Evolutionary conservation across 179 eudicot species (phyloP).

Genomic region (Beta macrorhiza): DNA sequence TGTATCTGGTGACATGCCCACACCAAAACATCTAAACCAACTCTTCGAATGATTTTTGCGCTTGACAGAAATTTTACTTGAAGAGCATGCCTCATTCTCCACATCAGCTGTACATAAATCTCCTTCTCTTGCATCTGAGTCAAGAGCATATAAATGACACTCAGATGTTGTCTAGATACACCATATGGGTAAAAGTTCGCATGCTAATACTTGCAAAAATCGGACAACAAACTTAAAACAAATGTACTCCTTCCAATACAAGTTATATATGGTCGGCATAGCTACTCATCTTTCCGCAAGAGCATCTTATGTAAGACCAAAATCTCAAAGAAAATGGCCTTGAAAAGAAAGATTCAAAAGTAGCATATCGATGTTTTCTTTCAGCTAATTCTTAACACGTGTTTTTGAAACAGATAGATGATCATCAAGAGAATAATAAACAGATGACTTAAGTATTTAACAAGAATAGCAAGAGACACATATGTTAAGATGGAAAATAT

Average conservation of each 20-base stretch:
- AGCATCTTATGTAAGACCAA: background rate
- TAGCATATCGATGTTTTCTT: background rate
- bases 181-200: background rate
- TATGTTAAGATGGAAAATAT: too few species aligned
- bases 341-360: background rate
- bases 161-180: background rate
- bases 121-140: constrained; percentile 47
- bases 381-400: background rate
- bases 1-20: constrained; percentile 91
- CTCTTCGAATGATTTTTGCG: constrained; percentile 41
- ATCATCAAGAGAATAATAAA: too few species aligned
- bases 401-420: too few species aligned
- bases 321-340: background rate
- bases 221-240: background rate
- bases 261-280: too few species aligned
- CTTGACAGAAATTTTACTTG: constrained; percentile 41
- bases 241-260: background rate
- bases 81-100: constrained; percentile 44
- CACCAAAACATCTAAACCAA: constrained; percentile 64
- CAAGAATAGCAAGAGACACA: too few species aligned
- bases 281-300: too few species aligned
- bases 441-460: too few species aligned
- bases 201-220: background rate
- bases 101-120: constrained; percentile 39
- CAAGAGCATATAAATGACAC: background rate